Evolutionary conservation across 2,329 filamentous ascomycete species (phyloP), one percentile per base, ranked within the genome.

Genomic region (Fonsecaea nubica): DNA sequence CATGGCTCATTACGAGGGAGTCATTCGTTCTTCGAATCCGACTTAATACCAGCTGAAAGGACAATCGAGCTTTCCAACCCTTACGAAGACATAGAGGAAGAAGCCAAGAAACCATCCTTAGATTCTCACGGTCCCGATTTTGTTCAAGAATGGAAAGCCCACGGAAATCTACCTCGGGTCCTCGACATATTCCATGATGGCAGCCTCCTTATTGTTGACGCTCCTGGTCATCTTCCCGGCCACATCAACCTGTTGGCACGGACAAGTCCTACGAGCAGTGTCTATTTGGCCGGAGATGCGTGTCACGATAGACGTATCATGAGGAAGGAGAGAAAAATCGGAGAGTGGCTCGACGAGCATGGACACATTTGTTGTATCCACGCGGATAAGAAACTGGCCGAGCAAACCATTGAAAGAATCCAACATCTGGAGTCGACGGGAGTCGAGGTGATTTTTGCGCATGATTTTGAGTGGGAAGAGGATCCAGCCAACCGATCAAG

Each of bases 241-340:
- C 76, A 77, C 66, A 73, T 77, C 52, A 78, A 77, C 57, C 60
- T 77, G 1, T 69, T 77, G 8, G 63, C 65, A n/a, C 65, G 63
- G 50, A 71, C 64, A 59, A 57, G 57, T 3, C 36, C 57, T 1
- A 33, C 58, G 12, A 63, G 60, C 32, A 74, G 66, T 32, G 63
- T 76, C 5, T 76, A 76, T 59, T 70, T 78, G 12, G 75, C 72
- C 4, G 76, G 75, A 18, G 75, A 78, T 64, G 72, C 75, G 8
- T 77, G 75, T 52, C 76, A 78, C 69, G 74, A 77, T 54, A 61
- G 68, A 35, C 65, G 76, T 6, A 70, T 78, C 13, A 66, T 78
- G 64, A 68, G 66, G 2, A 71, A 73, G 2, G 75, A 77, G 66
- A 71, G 64, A 15, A 65, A 71, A 3, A 77, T 77, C 15, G 73